Conservation (phyloP, 495 filamentous ascomycete species). For the Aspergillus coremiiformis region DNA sequence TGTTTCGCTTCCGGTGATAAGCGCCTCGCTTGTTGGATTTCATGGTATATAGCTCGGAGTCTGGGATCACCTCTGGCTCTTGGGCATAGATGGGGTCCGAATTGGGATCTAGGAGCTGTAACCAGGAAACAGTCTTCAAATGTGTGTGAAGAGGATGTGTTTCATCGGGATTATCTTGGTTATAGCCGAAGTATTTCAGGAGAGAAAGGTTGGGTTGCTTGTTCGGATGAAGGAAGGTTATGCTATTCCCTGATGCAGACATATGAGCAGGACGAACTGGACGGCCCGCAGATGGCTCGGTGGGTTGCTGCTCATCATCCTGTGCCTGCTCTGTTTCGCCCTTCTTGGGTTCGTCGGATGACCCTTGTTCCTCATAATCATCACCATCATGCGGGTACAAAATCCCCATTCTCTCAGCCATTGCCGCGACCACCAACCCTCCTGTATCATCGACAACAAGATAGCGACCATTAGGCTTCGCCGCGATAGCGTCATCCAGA, state of each 20-base stretch:
- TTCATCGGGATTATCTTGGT: slow-evolving; percentile 56
- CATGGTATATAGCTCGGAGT: slow-evolving; percentile 50
- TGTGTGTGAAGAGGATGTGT: slow-evolving; percentile 74
- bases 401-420: slow-evolving; percentile 89
- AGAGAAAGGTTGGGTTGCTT: slow-evolving; percentile 81
- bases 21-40: slow-evolving; percentile 71
- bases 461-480: slow-evolving; percentile 62
- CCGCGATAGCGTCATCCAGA: slow-evolving; percentile 17
- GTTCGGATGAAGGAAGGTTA: slow-evolving; percentile 83
- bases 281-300: slow-evolving; percentile 9
- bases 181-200: slow-evolving; percentile 80
- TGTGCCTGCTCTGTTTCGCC: not conserved
- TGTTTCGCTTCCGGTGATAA: slow-evolving; percentile 77
- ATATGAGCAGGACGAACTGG: slow-evolving; percentile 25
- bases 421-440: slow-evolving; percentile 74
- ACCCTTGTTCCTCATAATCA: slow-evolving; percentile 20
- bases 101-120: slow-evolving; percentile 73
- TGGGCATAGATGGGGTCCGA: slow-evolving; percentile 60
- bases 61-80: slow-evolving; percentile 46
- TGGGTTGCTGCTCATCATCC: not conserved
- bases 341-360: slow-evolving; percentile 1
- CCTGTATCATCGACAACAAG: slow-evolving; percentile 86
- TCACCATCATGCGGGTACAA: slow-evolving; percentile 49
- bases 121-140: slow-evolving; percentile 79
- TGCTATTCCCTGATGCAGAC: slow-evolving; percentile 63